A percentile compares a stretch with the other conserved stretches of the same genome.
These are phyloP conservation scores for Fagus sylvatica DNA, from an alignment of 306 rosid genomes.

Conservation along the genomic window DNA sequence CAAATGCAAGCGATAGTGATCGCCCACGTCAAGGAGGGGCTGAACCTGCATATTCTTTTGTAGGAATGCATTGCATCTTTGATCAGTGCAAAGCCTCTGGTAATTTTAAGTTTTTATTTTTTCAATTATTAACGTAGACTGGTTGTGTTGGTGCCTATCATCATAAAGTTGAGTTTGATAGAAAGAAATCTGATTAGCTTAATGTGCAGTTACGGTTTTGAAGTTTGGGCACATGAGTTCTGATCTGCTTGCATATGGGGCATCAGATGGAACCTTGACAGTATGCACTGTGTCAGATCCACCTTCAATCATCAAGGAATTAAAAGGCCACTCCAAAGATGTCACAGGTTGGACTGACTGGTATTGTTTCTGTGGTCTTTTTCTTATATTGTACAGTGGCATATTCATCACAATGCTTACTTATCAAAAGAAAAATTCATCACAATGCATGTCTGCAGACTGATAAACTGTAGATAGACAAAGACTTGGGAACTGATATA, in stretches of 20 bases:
- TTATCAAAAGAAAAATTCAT: too few relatives aligned
- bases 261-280: conserved; percentile 92
- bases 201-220: conserved; percentile 76
- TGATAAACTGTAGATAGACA: background rate
- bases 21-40: conserved; percentile 48
- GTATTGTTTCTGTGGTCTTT: conserved; percentile 49
- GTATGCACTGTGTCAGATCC: conserved; percentile 86
- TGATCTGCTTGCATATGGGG: conserved; percentile 95
- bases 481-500: background rate
- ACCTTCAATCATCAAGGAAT: conserved; percentile 70
- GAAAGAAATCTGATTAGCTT: conserved; percentile 36
- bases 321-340: conserved; percentile 87
- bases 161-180: conserved; percentile 16
- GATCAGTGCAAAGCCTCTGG: conserved; percentile 94
- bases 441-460: background rate
- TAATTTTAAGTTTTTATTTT: conserved; percentile 27
- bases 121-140: conserved; percentile 14
- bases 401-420: background rate
- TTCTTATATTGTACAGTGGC: conserved; percentile 22
- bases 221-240: conserved; percentile 99
- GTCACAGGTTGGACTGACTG: conserved; percentile 87
- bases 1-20: conserved; percentile 70
- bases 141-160: conserved; percentile 3
- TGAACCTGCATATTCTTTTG: conserved; percentile 89
- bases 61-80: conserved; percentile 96